Percentiles rank a stretch among this genome's conserved stretches.
These are phyloP conservation scores for Plasmopara viticola DNA, from an alignment of 352 stramenopile genomes.

Conservation along the genomic window DNA sequence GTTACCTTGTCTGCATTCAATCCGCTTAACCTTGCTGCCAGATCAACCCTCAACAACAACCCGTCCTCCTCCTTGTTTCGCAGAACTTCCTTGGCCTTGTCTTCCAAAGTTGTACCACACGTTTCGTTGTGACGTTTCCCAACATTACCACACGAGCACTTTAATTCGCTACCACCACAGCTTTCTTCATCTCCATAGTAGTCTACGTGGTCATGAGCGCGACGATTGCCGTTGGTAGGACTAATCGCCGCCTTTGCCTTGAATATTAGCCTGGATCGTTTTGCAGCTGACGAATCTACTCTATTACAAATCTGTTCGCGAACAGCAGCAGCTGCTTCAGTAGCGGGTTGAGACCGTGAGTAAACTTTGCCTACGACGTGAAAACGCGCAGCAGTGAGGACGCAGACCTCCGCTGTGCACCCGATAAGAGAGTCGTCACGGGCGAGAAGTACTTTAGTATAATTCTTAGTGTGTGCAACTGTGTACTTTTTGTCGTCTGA, in stretches of 20 bases:
- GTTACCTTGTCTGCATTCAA: slow-evolving; percentile 54
- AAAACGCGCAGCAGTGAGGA: slow-evolving; percentile 56
- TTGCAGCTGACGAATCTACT: slow-evolving; percentile 24
- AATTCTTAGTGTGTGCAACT: slow-evolving; percentile 89
- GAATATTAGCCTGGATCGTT: slow-evolving; percentile 27
- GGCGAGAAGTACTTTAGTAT: slow-evolving; percentile 87
- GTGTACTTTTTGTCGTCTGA: slow-evolving; percentile 70
- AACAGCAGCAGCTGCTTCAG: slow-evolving; percentile 39
- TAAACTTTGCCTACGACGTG: slow-evolving; percentile 67
- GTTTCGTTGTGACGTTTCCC: background rate
- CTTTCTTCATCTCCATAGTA: slow-evolving; percentile 23
- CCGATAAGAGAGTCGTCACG: slow-evolving; percentile 71
- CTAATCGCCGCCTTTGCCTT: slow-evolving; percentile 17
- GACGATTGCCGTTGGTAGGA: slow-evolving; percentile 10
- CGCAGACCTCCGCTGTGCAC: slow-evolving; percentile 54
- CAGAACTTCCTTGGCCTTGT: slow-evolving; percentile 17
- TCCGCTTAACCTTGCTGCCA: slow-evolving; percentile 21
- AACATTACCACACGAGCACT: background rate
- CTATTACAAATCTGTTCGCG: slow-evolving; percentile 42
- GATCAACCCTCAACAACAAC: slow-evolving; percentile 11
- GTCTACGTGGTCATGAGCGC: slow-evolving; percentile 19
- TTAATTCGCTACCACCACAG: background rate
- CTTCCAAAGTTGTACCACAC: slow-evolving; percentile 34
- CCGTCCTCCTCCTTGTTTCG: slow-evolving; percentile 12
- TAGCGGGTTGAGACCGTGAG: slow-evolving; percentile 48